Percentiles rank a stretch among this genome's conserved stretches.
phyloP scores from a whole-genome alignment of 1,139 yeast genomes.

The Kodamaea sp. region DNA sequence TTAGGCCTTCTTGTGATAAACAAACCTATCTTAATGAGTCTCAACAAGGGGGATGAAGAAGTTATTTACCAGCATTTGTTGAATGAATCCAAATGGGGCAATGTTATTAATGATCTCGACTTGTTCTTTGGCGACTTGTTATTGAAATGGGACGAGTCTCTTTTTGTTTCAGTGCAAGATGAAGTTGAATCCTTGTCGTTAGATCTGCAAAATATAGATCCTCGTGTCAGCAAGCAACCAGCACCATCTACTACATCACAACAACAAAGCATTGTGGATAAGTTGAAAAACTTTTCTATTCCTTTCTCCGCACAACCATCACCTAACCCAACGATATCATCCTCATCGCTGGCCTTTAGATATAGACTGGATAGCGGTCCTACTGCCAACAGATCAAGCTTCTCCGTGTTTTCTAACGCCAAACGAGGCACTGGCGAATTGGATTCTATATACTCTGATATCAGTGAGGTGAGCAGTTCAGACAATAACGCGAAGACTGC shows the following conservation, averaged over 20 bases:
- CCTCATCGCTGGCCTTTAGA: constrained; percentile 9
- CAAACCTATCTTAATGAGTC: constrained; percentile 47
- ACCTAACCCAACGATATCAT: constrained; percentile 6
- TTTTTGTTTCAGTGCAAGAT: constrained; percentile 18
- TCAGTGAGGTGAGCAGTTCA: constrained; percentile 19
- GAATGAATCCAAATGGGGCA: constrained; percentile 54
- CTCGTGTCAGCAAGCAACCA: constrained; percentile 1
- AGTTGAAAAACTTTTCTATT: constrained; percentile 15
- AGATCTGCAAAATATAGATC: constrained; percentile 5
- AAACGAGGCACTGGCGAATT: constrained; percentile 16
- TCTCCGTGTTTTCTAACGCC: constrained; percentile 20
- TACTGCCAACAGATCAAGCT: constrained; percentile 17
- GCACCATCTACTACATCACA: constrained; percentile 3
- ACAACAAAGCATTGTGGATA: constrained; percentile 13
- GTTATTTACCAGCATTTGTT: constrained; percentile 58
- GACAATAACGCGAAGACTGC: constrained; percentile 15
- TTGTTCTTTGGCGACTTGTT: constrained; percentile 39
- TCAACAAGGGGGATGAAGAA: constrained; percentile 53
- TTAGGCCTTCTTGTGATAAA: constrained; percentile 53
- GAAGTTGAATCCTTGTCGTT: constrained; percentile 2
- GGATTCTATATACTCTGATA: constrained; percentile 33
- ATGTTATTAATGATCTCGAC: constrained; percentile 47
- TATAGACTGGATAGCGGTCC: constrained; percentile 11
- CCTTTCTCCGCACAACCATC: constrained; percentile 9
- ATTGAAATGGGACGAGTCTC: constrained; percentile 34